Evolutionary conservation across 2,329 filamentous ascomycete genomes (phyloP).

Genomic region (Alternaria solani): DNA sequence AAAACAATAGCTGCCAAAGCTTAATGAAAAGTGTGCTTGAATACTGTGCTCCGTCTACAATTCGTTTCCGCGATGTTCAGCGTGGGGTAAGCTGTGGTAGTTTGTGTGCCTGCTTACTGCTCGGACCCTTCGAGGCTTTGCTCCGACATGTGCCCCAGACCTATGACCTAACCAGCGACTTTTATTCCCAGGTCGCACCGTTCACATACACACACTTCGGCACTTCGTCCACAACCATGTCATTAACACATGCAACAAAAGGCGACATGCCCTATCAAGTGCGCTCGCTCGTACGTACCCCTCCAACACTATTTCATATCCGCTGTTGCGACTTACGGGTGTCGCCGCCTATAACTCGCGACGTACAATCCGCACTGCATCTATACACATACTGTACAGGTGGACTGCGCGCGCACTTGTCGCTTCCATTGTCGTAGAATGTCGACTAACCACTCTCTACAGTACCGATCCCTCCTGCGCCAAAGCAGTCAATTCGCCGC

Average conservation of each 20-base stretch:
- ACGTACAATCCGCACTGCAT: neutral
- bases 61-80: neutral
- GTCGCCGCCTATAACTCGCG: neutral
- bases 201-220: slow-evolving; percentile 28
- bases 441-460: slow-evolving; percentile 12
- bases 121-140: slow-evolving; percentile 44
- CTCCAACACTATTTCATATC: neutral
- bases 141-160: slow-evolving; percentile 32
- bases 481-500: slow-evolving; percentile 86
- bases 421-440: neutral
- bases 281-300: slow-evolving; percentile 49
- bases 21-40: neutral
- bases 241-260: slow-evolving; percentile 46
- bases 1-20: neutral
- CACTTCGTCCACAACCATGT: slow-evolving; percentile 35
- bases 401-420: neutral
- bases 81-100: slow-evolving; percentile 2
- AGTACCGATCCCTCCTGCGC: slow-evolving; percentile 93
- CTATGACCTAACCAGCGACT: slow-evolving; percentile 46
- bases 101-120: slow-evolving; percentile 11
- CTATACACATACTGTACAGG: neutral
- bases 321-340: neutral
- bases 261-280: slow-evolving; percentile 51
- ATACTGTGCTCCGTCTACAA: neutral
- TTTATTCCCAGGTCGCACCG: slow-evolving; percentile 46